These are phyloP conservation scores for Talaromyces thailandensis DNA, from an alignment of 495 filamentous ascomycete species.

Conservation along the genomic window DNA sequence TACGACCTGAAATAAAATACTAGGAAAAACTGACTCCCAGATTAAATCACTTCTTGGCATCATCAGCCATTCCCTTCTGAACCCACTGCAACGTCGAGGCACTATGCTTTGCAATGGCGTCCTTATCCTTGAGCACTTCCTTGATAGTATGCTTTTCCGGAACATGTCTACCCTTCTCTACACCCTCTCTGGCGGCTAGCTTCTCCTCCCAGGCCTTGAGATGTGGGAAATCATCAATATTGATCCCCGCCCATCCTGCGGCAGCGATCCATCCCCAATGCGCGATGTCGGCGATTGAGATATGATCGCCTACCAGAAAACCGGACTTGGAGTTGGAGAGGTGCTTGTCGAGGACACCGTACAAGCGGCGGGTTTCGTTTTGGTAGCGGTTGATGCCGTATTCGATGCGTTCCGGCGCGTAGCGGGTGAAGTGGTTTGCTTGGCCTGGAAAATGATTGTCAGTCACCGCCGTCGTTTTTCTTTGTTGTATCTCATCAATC, in stretches of 20 bases:
- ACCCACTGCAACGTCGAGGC: slow-evolving; percentile 48
- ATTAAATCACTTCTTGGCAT: slow-evolving; percentile 34
- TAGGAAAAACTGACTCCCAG: background rate
- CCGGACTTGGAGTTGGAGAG: slow-evolving; percentile 53
- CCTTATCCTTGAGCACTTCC: slow-evolving; percentile 46
- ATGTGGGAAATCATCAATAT: slow-evolving; percentile 68
- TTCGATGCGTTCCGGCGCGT: slow-evolving; percentile 78
- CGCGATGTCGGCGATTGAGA: slow-evolving; percentile 78
- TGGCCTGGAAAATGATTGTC: slow-evolving; percentile 28
- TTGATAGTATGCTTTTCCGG: slow-evolving; percentile 59
- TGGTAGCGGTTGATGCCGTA: slow-evolving; percentile 80
- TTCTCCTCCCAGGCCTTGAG: slow-evolving; percentile 68
- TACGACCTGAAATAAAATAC: background rate
- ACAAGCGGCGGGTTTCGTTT: slow-evolving; percentile 74
- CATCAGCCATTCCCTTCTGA: slow-evolving; percentile 51
- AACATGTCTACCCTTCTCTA: slow-evolving; percentile 73
- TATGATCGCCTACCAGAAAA: slow-evolving; percentile 71
- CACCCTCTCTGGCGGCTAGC: slow-evolving; percentile 54
- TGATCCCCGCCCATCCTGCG: slow-evolving; percentile 62
- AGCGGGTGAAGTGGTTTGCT: slow-evolving; percentile 82
- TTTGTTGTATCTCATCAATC: background rate
- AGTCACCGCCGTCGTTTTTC: background rate
- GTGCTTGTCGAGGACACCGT: slow-evolving; percentile 67
- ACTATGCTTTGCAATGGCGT: slow-evolving; percentile 43
- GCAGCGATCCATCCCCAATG: slow-evolving; percentile 66